Evolutionary conservation across 2,329 filamentous ascomycete genomes (phyloP).

Genomic region (Pezicula neosporulosa): DNA sequence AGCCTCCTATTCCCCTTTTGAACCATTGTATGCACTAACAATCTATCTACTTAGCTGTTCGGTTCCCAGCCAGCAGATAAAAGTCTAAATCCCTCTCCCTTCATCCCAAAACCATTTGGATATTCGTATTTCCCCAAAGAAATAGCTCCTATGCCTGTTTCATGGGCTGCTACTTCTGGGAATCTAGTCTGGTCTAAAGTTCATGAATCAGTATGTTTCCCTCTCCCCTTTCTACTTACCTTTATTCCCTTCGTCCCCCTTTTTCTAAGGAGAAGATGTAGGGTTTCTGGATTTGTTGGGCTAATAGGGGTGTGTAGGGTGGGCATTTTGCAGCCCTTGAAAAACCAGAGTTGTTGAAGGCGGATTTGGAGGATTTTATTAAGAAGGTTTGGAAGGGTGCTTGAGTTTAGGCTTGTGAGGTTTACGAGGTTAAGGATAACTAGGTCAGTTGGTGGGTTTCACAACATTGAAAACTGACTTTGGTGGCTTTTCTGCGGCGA

Average conservation of each 20-base stretch:
- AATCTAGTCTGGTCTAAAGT: constrained; percentile 34
- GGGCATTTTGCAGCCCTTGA: constrained; percentile 52
- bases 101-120: constrained; percentile 37
- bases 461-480: too few species aligned
- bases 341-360: constrained; percentile 34
- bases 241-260: too few species aligned
- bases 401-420: too few species aligned
- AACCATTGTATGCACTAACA: constrained; percentile 29
- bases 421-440: too few species aligned
- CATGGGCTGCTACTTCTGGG: constrained; percentile 31
- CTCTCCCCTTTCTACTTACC: too few species aligned
- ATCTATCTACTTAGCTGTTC: too few species aligned
- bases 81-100: too few species aligned
- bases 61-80: too few species aligned
- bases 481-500: too few species aligned
- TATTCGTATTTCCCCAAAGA: constrained; percentile 43
- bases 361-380: constrained; percentile 42
- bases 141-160: constrained; percentile 33
- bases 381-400: constrained; percentile 26
- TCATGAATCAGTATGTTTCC: constrained; percentile 28
- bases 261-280: not conserved
- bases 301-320: constrained; percentile 29
- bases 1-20: constrained; percentile 12
- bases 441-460: too few species aligned
- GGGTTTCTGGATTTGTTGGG: not conserved